Conservation (phyloP, 768 basidiomycete genomes). For the Pleurotus pulmonarius region DNA sequence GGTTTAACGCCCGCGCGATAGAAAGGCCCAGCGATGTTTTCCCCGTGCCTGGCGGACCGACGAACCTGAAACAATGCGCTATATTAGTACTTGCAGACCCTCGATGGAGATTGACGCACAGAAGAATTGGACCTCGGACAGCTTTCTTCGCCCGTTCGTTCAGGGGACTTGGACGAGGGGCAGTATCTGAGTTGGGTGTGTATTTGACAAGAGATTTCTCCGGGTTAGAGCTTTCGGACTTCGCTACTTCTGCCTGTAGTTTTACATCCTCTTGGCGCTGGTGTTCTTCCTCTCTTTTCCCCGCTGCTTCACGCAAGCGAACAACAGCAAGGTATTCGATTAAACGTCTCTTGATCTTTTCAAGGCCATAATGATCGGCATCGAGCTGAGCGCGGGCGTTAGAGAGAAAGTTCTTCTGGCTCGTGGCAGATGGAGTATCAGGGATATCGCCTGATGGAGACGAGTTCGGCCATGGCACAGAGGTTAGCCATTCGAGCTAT, state of each 20-base stretch:
- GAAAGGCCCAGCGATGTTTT: constrained; percentile 92
- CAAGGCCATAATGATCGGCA: constrained; percentile 87
- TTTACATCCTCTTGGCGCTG: constrained; percentile 9
- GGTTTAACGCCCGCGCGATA: constrained; percentile 74
- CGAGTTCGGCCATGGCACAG: constrained; percentile 77
- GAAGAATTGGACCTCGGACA: constrained; percentile 70
- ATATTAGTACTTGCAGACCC: background rate
- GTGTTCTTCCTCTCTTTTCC: constrained; percentile 29
- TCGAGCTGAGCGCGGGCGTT: constrained; percentile 80
- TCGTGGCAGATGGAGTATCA: constrained; percentile 13
- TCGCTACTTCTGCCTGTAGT: constrained; percentile 17
- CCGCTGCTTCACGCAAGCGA: constrained; percentile 49
- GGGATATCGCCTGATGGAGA: constrained; percentile 15
- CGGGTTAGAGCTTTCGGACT: constrained; percentile 13
- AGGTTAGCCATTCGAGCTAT: constrained; percentile 89
- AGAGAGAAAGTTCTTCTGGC: constrained; percentile 44
- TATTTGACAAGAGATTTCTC: constrained; percentile 10
- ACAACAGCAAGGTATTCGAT: constrained; percentile 93
- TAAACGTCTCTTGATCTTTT: constrained; percentile 87
- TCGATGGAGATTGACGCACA: constrained; percentile 32
- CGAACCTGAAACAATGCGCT: constrained; percentile 47
- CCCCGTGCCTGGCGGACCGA: constrained; percentile 88
- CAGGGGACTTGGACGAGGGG: background rate
- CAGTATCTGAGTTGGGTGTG: background rate
- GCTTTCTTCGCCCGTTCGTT: constrained; percentile 28